phyloP scores from a whole-genome alignment of 1,284 basidiomycete species.

The Ganoderma leucocontextum region DNA sequence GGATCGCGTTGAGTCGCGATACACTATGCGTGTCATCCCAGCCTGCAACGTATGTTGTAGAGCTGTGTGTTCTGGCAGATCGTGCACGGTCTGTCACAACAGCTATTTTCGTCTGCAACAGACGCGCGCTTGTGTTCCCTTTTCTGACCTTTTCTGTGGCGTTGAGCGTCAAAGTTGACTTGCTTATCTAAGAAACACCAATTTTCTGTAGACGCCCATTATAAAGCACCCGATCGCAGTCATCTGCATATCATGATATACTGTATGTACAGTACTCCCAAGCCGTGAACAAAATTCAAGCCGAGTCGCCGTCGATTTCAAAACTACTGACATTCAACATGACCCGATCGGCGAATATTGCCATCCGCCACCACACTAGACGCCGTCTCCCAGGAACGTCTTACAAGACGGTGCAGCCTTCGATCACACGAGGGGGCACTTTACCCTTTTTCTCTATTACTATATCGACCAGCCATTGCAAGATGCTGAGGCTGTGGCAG shows the following conservation, averaged over 20 bases:
- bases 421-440: neutral
- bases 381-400: neutral
- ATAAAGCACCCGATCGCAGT: neutral
- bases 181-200: neutral
- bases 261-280: neutral
- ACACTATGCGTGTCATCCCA: too few species aligned
- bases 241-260: neutral
- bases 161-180: too few species aligned
- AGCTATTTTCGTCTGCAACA: too few species aligned
- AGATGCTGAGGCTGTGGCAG: slow-evolving; percentile 17
- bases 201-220: neutral
- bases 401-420: neutral
- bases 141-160: too few species aligned
- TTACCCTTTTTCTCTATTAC: slow-evolving; percentile 14
- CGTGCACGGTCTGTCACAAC: too few species aligned
- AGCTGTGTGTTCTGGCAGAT: too few species aligned
- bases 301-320: neutral
- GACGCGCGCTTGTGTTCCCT: too few species aligned
- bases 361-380: neutral
- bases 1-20: too few species aligned
- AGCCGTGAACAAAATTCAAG: neutral
- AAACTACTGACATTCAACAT: neutral
- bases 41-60: too few species aligned
- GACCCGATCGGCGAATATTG: neutral
- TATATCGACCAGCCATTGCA: slow-evolving; percentile 7